Base-by-base conservation (phyloP, 257 asterid genomes). In the Ehretia macrophylla region DNA sequence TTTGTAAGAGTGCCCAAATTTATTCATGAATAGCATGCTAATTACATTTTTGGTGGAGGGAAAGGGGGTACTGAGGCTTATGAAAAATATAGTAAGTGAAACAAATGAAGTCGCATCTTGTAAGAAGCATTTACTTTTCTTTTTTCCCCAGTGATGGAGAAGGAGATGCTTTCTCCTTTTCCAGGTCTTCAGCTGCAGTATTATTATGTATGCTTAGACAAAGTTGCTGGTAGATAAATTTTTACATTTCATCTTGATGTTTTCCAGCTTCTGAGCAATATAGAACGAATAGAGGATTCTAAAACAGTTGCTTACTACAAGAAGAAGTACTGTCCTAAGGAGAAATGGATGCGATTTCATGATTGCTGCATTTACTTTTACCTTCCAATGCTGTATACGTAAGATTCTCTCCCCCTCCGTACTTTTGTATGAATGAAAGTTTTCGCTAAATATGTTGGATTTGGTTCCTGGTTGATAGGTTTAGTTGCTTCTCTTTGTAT, bases 331-430 rank as follows among this genome's bases (percentile, higher is more conserved):
- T 86, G 90, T 67, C 97, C 93, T 0, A 75, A 78, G 74, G 89
- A 84, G 56, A 79, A 86, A 66, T 86, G 99, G 97, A 74, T 75
- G 59, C 90, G 74, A 42, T 92, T 92, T 79, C 94, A 79, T 52
- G 91, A 85, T 69, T 88, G 90, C 80, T 49, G 68, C 75, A 73
- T 88, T 73, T 85, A 80, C 81, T 88, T 92, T 72, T 81, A 76
- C 73, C 64, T 79, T 67, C 83, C 85, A 40, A 73, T 42, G 58
- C 78, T 69, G 63, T 67, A 67, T 64, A 27, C 68, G 95, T 83
- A 73, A 82, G 95, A 65, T 40, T 48, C 62, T 63, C 73, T 46
- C 58, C 21, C n/a, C 62, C 64, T 35, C 52, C 32, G 37, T 44
- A 61, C 56, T 58, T 17, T 14, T 12, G 47, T 6, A 19, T 18